These are phyloP conservation scores for Cytospora schulzeri DNA, from an alignment of 2,329 filamentous ascomycete genomes.

Conservation along the genomic window DNA sequence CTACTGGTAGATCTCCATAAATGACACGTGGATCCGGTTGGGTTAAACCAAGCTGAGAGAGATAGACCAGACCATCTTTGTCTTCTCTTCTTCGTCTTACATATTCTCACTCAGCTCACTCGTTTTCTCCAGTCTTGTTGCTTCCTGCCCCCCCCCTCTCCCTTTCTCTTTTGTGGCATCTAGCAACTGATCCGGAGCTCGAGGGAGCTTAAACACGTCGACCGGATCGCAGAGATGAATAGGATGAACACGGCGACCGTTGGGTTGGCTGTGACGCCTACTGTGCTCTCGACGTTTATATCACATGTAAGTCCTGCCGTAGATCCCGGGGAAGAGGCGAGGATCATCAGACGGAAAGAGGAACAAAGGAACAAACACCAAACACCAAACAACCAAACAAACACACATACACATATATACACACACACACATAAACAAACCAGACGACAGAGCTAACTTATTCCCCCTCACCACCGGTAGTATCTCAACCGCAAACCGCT, in stretches of 20 bases:
- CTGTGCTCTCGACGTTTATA: constrained; percentile 82
- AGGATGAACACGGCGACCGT: constrained; percentile 78
- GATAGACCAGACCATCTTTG: no score
- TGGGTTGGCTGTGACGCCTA: constrained; percentile 81
- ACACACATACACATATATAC: neutral
- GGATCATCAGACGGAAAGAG: neutral
- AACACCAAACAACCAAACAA: neutral
- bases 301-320: constrained; percentile 67
- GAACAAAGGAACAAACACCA: neutral
- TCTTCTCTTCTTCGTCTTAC: constrained; percentile 4
- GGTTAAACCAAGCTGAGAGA: no score
- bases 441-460: neutral
- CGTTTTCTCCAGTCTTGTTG: no score
- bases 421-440: no score
- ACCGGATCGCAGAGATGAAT: constrained; percentile 41
- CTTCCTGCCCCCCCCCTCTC: neutral
- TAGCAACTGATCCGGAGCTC: neutral
- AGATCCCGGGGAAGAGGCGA: neutral
- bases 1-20: constrained; percentile 14
- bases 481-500: constrained; percentile 80
- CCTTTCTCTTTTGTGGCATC: neutral
- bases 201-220: neutral
- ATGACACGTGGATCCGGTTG: constrained; percentile 1
- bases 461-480: constrained; percentile 44
- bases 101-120: neutral